Evolutionary conservation across 441 rosid species (phyloP).

Genomic region (Jatropha podagrica): DNA sequence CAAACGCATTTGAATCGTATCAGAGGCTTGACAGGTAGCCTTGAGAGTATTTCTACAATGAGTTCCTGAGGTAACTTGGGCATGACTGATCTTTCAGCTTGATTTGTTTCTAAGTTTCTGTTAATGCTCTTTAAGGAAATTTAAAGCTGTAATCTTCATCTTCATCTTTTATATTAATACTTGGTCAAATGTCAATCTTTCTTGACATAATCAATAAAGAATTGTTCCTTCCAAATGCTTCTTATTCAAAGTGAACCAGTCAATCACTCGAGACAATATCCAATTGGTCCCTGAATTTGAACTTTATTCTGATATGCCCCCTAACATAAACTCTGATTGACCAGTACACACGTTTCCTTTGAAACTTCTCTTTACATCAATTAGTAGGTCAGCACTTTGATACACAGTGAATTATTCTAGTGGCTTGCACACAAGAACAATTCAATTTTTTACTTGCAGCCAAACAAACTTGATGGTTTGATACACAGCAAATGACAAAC

Average conservation of each 20-base stretch:
- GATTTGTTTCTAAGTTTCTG: not conserved
- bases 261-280: too few relatives aligned
- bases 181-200: not conserved
- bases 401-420: too few relatives aligned
- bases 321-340: not conserved
- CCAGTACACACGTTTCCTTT: not conserved
- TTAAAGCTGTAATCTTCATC: not conserved
- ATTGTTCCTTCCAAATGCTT: not conserved
- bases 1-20: slow-evolving; percentile 15
- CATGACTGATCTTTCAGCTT: not conserved
- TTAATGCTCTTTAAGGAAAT: not conserved
- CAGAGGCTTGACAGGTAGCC: slow-evolving; percentile 15
- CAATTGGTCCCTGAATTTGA: not conserved
- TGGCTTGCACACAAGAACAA: too few relatives aligned
- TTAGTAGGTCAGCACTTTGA: not conserved
- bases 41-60: slow-evolving; percentile 10
- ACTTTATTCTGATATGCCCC: not conserved
- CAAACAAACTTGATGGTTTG: too few relatives aligned
- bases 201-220: not conserved
- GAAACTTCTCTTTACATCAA: not conserved
- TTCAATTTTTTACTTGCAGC: too few relatives aligned
- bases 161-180: not conserved
- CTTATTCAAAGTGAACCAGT: not conserved
- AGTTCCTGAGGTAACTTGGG: slow-evolving; percentile 1
- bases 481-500: too few relatives aligned